Percentiles rank a stretch among this genome's conserved stretches.
phyloP scores from a whole-genome alignment of 1,284 basidiomycete genomes.

The Ustilago crameri region DNA sequence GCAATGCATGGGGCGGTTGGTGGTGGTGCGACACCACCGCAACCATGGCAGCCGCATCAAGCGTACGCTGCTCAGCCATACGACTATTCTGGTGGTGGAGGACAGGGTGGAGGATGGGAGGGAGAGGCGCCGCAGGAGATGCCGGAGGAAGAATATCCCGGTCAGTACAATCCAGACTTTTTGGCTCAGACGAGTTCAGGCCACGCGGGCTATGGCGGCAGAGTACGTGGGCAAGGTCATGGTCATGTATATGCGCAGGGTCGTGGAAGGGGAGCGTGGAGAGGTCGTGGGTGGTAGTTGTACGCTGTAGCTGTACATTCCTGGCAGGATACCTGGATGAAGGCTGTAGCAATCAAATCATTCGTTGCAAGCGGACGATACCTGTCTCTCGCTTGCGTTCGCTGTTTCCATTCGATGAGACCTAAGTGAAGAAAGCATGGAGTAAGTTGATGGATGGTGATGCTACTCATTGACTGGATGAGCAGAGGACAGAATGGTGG shows the following conservation, averaged over 20 bases:
- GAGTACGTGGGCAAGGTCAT: slow-evolving; percentile 8
- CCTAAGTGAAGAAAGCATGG: neutral
- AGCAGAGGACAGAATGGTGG: neutral
- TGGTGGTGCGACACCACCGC: neutral
- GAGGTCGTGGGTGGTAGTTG: slow-evolving; percentile 22
- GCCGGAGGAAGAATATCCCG: slow-evolving; percentile 49
- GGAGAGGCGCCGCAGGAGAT: slow-evolving; percentile 17
- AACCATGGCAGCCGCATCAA: slow-evolving; percentile 15
- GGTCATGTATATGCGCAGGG: slow-evolving; percentile 12
- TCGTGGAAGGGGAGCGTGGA: slow-evolving; percentile 17
- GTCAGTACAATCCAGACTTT: slow-evolving; percentile 46
- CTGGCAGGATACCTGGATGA: too few relatives aligned
- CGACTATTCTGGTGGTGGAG: neutral
- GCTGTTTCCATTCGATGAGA: too few relatives aligned
- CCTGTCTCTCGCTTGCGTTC: too few relatives aligned
- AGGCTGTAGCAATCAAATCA: too few relatives aligned
- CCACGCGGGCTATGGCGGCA: slow-evolving; percentile 6
- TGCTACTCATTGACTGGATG: too few relatives aligned
- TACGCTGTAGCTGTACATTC: too few relatives aligned
- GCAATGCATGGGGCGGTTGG: slow-evolving; percentile 4
- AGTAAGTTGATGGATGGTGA: neutral
- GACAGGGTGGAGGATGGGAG: slow-evolving; percentile 14
- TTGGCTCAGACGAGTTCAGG: slow-evolving; percentile 26
- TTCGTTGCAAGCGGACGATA: too few relatives aligned
- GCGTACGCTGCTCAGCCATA: slow-evolving; percentile 10